phyloP scores from a whole-genome alignment of 495 filamentous ascomycete species.

The Monascus purpureus region DNA sequence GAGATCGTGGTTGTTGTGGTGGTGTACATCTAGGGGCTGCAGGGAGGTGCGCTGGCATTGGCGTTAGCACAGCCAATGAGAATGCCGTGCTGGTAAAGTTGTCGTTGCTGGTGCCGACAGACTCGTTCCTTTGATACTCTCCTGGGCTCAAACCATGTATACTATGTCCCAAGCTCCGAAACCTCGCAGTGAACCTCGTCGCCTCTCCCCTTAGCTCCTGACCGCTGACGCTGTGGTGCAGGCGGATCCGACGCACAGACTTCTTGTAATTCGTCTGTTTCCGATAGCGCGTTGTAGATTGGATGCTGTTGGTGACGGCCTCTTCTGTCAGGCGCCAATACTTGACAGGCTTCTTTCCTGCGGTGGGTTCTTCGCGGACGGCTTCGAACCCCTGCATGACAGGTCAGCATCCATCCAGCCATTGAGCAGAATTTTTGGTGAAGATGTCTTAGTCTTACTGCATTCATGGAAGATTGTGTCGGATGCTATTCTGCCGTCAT shows the following conservation, averaged over 20 bases:
- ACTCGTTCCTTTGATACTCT: too few species aligned
- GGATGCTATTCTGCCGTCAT: conserved; percentile 97
- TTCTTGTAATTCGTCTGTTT: conserved; percentile 35
- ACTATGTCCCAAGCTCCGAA: too few species aligned
- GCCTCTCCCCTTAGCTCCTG: conserved; percentile 45
- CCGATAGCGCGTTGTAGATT: conserved; percentile 64
- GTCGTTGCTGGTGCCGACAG: too few species aligned
- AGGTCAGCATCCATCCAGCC: too few species aligned
- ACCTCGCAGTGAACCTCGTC: too few species aligned
- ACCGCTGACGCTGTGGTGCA: conserved; percentile 35
- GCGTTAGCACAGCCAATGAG: too few species aligned
- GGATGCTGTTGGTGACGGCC: conserved; percentile 46
- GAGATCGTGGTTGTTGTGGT: too few species aligned
- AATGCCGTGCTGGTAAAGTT: too few species aligned
- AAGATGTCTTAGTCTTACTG: conserved; percentile 44
- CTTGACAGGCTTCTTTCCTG: conserved; percentile 44
- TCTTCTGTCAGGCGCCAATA: conserved; percentile 57
- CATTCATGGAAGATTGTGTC: conserved; percentile 98
- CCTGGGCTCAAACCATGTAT: too few species aligned
- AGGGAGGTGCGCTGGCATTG: too few species aligned
- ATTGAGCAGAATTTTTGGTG: too few species aligned
- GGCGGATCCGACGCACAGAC: conserved; percentile 26
- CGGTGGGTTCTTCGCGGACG: conserved; percentile 28
- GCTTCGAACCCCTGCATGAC: conserved; percentile 49
- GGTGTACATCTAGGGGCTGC: too few species aligned